phyloP scores from a whole-genome alignment of 2,329 filamentous ascomycete species.

The Mariannaea elegans region DNA sequence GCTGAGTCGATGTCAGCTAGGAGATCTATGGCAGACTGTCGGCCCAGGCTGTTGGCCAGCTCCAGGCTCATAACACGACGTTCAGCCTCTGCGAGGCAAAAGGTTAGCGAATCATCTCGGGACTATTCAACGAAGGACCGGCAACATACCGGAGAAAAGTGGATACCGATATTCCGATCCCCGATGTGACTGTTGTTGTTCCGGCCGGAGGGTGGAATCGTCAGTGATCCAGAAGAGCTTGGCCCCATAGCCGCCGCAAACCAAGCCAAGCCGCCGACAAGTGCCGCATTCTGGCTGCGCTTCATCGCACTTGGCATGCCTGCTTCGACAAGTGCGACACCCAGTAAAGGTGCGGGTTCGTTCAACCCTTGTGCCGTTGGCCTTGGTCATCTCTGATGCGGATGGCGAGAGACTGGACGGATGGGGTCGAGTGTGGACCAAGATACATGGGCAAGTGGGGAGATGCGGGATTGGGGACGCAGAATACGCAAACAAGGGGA shows the following conservation, averaged over 20 bases:
- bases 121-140: slow-evolving; percentile 38
- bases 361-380: slow-evolving; percentile 26
- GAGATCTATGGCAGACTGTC: slow-evolving; percentile 30
- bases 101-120: slow-evolving; percentile 1
- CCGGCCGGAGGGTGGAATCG: slow-evolving; percentile 32
- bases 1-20: slow-evolving; percentile 39
- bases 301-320: slow-evolving; percentile 57
- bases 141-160: slow-evolving; percentile 49
- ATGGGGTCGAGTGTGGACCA: not conserved
- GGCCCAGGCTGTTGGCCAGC: slow-evolving; percentile 44
- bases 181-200: slow-evolving; percentile 36
- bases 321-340: slow-evolving; percentile 46
- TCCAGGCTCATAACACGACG: slow-evolving; percentile 38
- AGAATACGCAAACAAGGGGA: not conserved
- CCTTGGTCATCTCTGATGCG: slow-evolving; percentile 27
- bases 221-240: slow-evolving; percentile 44
- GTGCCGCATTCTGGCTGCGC: slow-evolving; percentile 49
- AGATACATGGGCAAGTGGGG: slow-evolving; percentile 38
- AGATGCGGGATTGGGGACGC: not conserved
- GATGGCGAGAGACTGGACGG: not conserved
- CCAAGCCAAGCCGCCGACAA: slow-evolving; percentile 46
- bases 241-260: slow-evolving; percentile 52
- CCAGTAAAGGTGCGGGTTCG: slow-evolving; percentile 45
- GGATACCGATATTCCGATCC: slow-evolving; percentile 50
- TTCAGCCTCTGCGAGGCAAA: slow-evolving; percentile 24